Conservation (phyloP, 371 early-diverging fungal genomes). For the Mortierella sp. region DNA sequence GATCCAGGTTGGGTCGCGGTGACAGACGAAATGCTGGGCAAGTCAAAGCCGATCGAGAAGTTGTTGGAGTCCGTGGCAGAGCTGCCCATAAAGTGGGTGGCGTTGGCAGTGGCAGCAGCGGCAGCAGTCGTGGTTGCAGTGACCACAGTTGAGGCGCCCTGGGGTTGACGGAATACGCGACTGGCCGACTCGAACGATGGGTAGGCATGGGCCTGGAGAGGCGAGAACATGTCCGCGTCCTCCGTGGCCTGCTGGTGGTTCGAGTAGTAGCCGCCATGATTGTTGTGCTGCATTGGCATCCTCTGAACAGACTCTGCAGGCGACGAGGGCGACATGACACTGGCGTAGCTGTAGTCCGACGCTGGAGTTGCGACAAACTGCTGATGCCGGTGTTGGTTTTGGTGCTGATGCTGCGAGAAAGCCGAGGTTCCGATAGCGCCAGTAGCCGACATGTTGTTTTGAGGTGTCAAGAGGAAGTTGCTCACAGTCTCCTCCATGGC, state of each 20-base stretch:
- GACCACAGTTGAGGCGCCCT: background rate
- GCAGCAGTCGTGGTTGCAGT: constrained; percentile 4
- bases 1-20: background rate
- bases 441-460: background rate
- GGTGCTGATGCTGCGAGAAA: constrained; percentile 20
- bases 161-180: constrained; percentile 30
- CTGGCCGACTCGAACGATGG: constrained; percentile 38
- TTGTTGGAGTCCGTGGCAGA: constrained; percentile 10
- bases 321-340: constrained; percentile 49
- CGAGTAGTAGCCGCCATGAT: constrained; percentile 7
- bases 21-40: constrained; percentile 21
- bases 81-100: constrained; percentile 19
- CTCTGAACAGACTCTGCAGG: constrained; percentile 43
- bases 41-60: constrained; percentile 23
- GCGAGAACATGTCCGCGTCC: constrained; percentile 53
- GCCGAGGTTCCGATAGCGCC: constrained; percentile 6
- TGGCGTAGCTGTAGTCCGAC: constrained; percentile 50
- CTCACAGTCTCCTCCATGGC: constrained; percentile 55
- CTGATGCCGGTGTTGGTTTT: constrained; percentile 34
- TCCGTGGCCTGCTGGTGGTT: constrained; percentile 20
- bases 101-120: background rate
- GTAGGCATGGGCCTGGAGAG: constrained; percentile 42
- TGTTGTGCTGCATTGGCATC: constrained; percentile 32
- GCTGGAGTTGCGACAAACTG: constrained; percentile 44
- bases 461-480: constrained; percentile 43